Conservation (phyloP, 192 early-diverging fungal species). For the Coemansia sp. region DNA sequence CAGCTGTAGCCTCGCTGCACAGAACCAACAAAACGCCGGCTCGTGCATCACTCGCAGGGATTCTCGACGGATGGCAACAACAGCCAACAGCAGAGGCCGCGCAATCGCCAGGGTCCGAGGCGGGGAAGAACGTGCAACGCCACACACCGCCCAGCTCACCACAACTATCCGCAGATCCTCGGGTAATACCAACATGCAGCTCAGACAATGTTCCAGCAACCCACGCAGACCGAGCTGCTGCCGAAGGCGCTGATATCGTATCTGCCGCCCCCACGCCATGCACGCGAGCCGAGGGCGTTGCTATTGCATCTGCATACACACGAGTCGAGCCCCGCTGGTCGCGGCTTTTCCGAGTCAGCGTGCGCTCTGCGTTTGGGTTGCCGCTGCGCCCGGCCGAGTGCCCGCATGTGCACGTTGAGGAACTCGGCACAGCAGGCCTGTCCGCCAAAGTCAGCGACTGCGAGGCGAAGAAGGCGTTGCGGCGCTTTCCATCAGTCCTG, state of each 20-base stretch:
- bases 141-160: not conserved
- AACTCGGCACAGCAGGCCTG: not conserved
- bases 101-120: no score
- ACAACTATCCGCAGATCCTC: not conserved
- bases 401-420: not conserved
- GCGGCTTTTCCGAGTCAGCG: conserved; percentile 10
- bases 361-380: conserved; percentile 12
- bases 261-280: no score
- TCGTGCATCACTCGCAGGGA: conserved; percentile 13
- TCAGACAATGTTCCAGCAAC: conserved; percentile 1
- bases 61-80: conserved; percentile 11
- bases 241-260: not conserved
- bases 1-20: conserved; percentile 11
- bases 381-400: not conserved
- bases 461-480: conserved; percentile 3
- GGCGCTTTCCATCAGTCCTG: conserved; percentile 17
- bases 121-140: not conserved
- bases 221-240: not conserved
- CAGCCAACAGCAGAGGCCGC: no score
- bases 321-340: not conserved
- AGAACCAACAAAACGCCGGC: conserved; percentile 13
- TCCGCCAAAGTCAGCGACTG: not conserved
- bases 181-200: no score
- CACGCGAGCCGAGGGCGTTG: no score
- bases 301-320: not conserved